Evolutionary conservation across 495 filamentous ascomycete species (phyloP).

Genomic region (Tuber umbilicatum): DNA sequence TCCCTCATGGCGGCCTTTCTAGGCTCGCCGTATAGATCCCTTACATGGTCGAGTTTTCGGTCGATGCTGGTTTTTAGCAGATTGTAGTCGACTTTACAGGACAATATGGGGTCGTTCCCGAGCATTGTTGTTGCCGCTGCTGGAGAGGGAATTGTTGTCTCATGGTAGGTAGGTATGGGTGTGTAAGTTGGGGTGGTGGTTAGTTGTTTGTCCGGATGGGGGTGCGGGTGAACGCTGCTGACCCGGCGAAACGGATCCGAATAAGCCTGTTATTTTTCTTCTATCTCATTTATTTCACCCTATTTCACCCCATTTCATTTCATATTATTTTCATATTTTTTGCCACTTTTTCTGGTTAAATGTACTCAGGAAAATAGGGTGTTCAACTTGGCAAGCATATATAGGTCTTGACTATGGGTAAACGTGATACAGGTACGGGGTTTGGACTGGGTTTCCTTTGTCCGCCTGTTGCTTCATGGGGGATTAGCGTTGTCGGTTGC

Average conservation of each 20-base stretch:
- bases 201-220: background rate
- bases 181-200: background rate
- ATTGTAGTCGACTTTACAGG: background rate
- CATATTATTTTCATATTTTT: background rate
- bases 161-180: background rate
- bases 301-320: too few relatives aligned
- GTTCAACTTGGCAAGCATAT: background rate
- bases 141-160: background rate
- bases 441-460: too few relatives aligned
- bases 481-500: background rate
- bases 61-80: background rate
- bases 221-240: background rate
- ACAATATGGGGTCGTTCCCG: background rate
- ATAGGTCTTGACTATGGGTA: background rate
- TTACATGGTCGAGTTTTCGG: background rate
- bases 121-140: background rate
- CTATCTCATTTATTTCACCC: background rate
- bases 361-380: too few relatives aligned
- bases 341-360: too few relatives aligned
- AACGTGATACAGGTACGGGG: background rate
- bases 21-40: background rate
- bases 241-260: background rate
- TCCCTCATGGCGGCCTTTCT: background rate
- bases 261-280: conserved; percentile 1
- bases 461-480: too few relatives aligned